Evolutionary conservation across 2,329 filamentous ascomycete species (phyloP).

Genomic region (Beauveria bassiana): DNA sequence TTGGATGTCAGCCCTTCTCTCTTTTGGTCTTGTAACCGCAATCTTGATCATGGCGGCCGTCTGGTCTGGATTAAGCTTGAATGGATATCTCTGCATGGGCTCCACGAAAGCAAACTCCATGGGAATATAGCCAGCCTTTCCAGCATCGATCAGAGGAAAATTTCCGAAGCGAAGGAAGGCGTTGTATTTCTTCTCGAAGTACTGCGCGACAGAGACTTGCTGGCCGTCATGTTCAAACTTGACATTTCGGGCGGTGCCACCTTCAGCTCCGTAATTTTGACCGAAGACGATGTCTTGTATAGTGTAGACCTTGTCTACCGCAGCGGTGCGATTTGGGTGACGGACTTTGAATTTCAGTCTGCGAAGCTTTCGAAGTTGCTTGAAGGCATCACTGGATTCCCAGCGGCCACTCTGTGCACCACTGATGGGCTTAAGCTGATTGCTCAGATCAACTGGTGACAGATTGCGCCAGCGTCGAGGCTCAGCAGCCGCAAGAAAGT

Average conservation of each 20-base stretch:
- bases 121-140: constrained; percentile 47
- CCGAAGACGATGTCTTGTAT: constrained; percentile 45
- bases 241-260: constrained; percentile 42
- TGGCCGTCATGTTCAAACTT: constrained; percentile 47
- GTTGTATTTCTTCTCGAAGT: constrained; percentile 50
- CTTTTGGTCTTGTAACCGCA: constrained; percentile 67
- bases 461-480: constrained; percentile 19
- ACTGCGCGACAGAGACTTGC: constrained; percentile 40
- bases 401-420: constrained; percentile 17
- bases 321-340: constrained; percentile 37
- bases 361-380: constrained; percentile 43
- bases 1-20: constrained; percentile 60
- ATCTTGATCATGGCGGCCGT: constrained; percentile 89
- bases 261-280: constrained; percentile 33
- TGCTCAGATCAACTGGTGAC: constrained; percentile 19
- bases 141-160: constrained; percentile 52
- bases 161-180: constrained; percentile 36
- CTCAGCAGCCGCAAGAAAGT: constrained; percentile 26
- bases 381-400: constrained; percentile 43
- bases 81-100: constrained; percentile 52
- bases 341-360: constrained; percentile 49
- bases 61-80: constrained; percentile 54
- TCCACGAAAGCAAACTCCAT: constrained; percentile 51
- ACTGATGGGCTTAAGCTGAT: constrained; percentile 28
- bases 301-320: constrained; percentile 40